phyloP scores from a whole-genome alignment of 345 rosid species.

The Triadica sebifera region DNA sequence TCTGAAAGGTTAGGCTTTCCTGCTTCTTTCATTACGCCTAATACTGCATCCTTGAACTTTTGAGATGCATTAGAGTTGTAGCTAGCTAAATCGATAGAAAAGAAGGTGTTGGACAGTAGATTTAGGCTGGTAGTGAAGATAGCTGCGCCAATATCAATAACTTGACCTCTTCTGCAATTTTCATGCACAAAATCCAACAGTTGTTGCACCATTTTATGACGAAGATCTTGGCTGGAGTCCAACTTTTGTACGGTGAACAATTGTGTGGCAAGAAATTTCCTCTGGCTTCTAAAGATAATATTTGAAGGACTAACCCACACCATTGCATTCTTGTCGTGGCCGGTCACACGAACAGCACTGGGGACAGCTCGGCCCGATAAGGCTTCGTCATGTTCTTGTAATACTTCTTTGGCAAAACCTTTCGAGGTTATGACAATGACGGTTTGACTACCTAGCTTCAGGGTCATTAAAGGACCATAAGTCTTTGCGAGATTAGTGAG shows the following conservation, averaged over 20 bases:
- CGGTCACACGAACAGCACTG: neutral
- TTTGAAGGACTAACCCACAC: neutral
- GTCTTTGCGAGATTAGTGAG: slow-evolving; percentile 5
- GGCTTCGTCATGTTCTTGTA: slow-evolving; percentile 11
- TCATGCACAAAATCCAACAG: slow-evolving; percentile 1
- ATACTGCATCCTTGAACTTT: slow-evolving; percentile 37
- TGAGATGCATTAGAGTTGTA: slow-evolving; percentile 3
- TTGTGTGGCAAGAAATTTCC: neutral
- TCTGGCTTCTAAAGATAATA: neutral
- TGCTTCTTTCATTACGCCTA: slow-evolving; percentile 30
- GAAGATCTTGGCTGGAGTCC: slow-evolving; percentile 8
- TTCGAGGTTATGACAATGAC: neutral
- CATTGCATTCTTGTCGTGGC: neutral
- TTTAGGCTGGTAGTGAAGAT: slow-evolving; percentile 27
- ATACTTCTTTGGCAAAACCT: slow-evolving; percentile 2
- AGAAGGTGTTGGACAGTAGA: neutral
- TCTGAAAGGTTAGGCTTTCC: slow-evolving; percentile 40
- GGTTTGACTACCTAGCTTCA: neutral
- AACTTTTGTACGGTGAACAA: slow-evolving; percentile 19
- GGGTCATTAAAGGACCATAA: slow-evolving; percentile 16
- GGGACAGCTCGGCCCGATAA: slow-evolving; percentile 7
- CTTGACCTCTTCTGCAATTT: neutral
- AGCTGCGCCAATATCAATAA: slow-evolving; percentile 37
- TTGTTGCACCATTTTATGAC: slow-evolving; percentile 13
- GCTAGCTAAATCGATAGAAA: slow-evolving; percentile 2